Evolutionary conservation across 2,329 filamentous ascomycete species (phyloP), one percentile per base, ranked within the genome.

Genomic region (Pseudogymnoascus sp.): DNA sequence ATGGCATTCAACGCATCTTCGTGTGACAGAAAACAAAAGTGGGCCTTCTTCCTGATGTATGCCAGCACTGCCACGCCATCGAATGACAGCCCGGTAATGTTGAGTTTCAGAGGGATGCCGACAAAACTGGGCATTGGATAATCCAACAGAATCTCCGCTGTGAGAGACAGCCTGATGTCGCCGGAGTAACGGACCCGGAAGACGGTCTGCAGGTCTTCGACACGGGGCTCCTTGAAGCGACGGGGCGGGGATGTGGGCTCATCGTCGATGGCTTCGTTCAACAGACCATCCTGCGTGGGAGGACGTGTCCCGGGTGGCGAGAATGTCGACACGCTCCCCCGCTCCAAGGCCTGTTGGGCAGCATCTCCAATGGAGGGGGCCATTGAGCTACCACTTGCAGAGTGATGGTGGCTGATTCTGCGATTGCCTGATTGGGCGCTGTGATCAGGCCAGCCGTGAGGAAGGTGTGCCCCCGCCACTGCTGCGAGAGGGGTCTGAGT

Each of bases 91-190:
- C 94, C 94, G 0, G 94, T 97, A 68, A 99, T 95, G 73, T 93
- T 96, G 27, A 99, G 81, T 74, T 94, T 93, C 55, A 99, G 82
- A 1, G 94, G 94, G 65, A 99, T 93, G 10, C 92, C 92, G 2
- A 97, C 93, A 71, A 99, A 99, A 77, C 91, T 96, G 41, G 92
- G 92, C 91, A 97, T 97, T 0, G 94, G 94, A 73, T 99, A 99
- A 75, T 99, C 94, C 35, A 99, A 86, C 33, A 97, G 80, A 42
- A 99, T 96, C 75, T 97, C 92, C 0, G 94, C 92, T 25, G 94
- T 97, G 59, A 99, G 80, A 65, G 92, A 91, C 63, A 99, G 83
- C 67, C 87, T 87, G 63, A 99, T 83, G 71, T 97, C 89, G 33
- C 94, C 94, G 2, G 88, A 84, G 75, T 99, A 99, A 62, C 86